Base-by-base conservation (phyloP, 139 green algal genomes). In the Diplosphaera chodatii region DNA sequence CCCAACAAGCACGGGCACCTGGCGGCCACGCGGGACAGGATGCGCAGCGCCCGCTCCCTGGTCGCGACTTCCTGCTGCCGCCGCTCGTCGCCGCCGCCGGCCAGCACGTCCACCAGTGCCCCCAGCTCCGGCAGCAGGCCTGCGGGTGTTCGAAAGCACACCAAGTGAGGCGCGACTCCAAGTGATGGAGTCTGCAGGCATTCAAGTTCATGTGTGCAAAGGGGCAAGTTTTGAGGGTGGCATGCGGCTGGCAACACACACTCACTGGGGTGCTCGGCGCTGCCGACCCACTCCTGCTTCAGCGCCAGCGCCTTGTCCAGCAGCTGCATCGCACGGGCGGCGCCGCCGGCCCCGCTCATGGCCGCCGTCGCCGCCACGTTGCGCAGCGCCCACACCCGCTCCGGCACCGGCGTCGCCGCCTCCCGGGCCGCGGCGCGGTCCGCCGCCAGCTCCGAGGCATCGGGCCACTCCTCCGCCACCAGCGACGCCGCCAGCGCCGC, bases 381-480 rank as follows among this genome's bases (percentile, higher is more conserved):
- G 31, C 78, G 76, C 33, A 89, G 68, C 20, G 83, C 82, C 83
- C 83, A 88, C 33, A 77, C 77, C 21, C 81, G 69, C 76, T 89
- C 83, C 1, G 83, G 72, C 1, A 89, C 64, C 4, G 83, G 83
- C 25, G 74, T 87, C 28, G 75, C 75, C 22, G 82, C 82, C 40
- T 88, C 80, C 32, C 69, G 66, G 4, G 77, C 83, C 41, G 66
- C 71, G 32, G 73, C 62, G 13, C 80, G 66, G 22, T 78, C 80
- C n/a, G 70, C 77, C 73, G 72, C 55, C 15, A 65, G 48, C 48
- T 23, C 18, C 16, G 48, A 59, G 13, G 48, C 67, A 63, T 84
- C 79, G 10, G 83, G 83, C 83, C 83, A 88, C 69, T 88, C 83
- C 78, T 88, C 83, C 66, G 80, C 77, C 15, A 88, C n/a, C 23